Evolutionary conservation across 192 early-diverging fungal species (phyloP).

Genomic region (Dimargaris cristalligena): DNA sequence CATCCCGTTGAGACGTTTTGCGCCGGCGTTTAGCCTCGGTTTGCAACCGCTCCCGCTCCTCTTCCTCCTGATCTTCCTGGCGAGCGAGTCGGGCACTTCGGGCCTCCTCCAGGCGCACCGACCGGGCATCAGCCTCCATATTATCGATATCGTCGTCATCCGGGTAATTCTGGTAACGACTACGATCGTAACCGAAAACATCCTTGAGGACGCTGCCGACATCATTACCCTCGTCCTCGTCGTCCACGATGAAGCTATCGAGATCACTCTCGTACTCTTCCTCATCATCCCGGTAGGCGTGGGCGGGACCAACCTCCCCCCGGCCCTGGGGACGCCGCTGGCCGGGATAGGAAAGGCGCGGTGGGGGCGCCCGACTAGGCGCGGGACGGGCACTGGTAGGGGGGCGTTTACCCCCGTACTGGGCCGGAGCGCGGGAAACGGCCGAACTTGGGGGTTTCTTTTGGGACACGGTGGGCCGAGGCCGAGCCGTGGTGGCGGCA

Average conservation of each 20-base stretch:
- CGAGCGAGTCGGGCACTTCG: not conserved
- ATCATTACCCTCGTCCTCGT: not conserved
- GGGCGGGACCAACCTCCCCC: no score
- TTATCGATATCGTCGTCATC: constrained; percentile 1
- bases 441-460: not conserved
- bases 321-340: not conserved
- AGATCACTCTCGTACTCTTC: constrained; percentile 1
- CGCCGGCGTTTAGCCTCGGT: not conserved
- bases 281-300: not conserved
- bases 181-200: constrained; percentile 1
- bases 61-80: not conserved
- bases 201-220: constrained; percentile 7
- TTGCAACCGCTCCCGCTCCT: not conserved
- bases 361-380: not conserved
- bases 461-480: not conserved
- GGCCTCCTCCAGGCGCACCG: constrained; percentile 3
- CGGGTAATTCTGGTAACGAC: not conserved
- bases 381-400: not conserved
- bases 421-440: not conserved
- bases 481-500: not conserved
- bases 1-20: no score
- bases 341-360: not conserved
- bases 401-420: constrained; percentile 7
- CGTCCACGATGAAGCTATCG: constrained; percentile 4
- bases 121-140: not conserved